Base-by-base conservation (phyloP, 345 rosid species). In the Salix dunnii region DNA sequence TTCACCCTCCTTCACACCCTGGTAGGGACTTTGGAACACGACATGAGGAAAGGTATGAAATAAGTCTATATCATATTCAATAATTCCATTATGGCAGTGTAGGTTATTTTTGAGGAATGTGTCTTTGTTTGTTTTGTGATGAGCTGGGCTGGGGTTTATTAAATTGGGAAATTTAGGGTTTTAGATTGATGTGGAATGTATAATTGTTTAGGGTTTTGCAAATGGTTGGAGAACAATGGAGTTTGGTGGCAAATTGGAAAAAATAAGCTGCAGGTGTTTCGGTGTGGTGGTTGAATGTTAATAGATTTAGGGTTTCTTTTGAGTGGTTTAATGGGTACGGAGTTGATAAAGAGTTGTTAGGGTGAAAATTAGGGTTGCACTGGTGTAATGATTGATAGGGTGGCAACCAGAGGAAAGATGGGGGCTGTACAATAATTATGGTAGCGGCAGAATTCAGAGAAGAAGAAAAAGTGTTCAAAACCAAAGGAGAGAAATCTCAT, bases 31-130 rank as follows among this genome's bases (percentile, higher is more conserved):
- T 46, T 70, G 85, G 81, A 60, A 76, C 79, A 18, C 64, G 82
- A 78, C 58, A 40, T 25, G 88, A 85, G 73, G 87, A 87, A 76
- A 86, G 94, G 94, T 90, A 83, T 78, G 76, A 38, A n/a, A 58
- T 58, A 58, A 58, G 63, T 27, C 28, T 23, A 46, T n/a, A 58
- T 25, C 28, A 58, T 58, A n/a, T 23, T 23, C 63, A 9, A 9
- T 58, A n/a, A 58, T 25, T 23, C 63, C 25, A 23, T 58, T 23
- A 23, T 7, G 67, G 70, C 70, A 21, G 60, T 30, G 58, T 10
- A 53, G 30, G 4, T 9, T 16, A 42, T 11, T 31, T 67, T 6
- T 10, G 8, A 35, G 28, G 30, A 40, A 65, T 16, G 7, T 66
- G 42, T 51, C 13, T 21, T 55, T 68, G 33, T 68, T 42, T 55